phyloP scores from a whole-genome alignment of 2,329 filamentous ascomycete genomes.

The Atkinsonella hypoxylon region DNA sequence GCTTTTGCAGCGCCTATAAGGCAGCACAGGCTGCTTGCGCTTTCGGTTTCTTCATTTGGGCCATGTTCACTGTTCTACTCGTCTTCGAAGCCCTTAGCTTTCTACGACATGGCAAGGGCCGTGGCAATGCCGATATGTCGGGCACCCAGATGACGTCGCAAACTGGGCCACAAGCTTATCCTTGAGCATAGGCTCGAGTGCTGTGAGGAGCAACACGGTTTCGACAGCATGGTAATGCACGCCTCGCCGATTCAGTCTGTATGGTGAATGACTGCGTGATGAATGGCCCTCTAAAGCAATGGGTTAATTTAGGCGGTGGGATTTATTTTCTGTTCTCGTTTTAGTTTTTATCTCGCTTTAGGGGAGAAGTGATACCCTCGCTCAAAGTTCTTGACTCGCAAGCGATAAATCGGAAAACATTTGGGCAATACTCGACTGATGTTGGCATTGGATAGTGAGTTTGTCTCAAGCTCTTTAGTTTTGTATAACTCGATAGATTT shows the following conservation, averaged over 20 bases:
- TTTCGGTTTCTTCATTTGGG: conserved; percentile 55
- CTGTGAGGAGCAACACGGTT: too few species aligned
- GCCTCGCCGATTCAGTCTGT: neutral
- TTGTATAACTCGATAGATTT: neutral
- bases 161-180: conserved; percentile 5
- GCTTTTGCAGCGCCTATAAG: conserved; percentile 35
- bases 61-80: conserved; percentile 34
- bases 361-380: conserved; percentile 4
- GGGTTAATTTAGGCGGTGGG: too few species aligned
- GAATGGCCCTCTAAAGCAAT: too few species aligned
- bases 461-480: neutral
- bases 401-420: neutral
- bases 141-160: conserved; percentile 7
- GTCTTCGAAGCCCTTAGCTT: conserved; percentile 34
- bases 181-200: neutral
- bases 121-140: conserved; percentile 18
- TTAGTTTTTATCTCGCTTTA: neutral
- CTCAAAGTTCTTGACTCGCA: neutral
- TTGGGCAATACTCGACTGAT: neutral
- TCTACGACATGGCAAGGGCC: conserved; percentile 17
- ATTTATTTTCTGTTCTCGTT: neutral
- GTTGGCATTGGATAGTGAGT: neutral
- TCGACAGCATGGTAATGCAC: neutral
- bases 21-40: conserved; percentile 51
- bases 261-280: neutral